Evolutionary conservation across 257 asterid species (phyloP).

Genomic region (Capsicum baccatum): DNA sequence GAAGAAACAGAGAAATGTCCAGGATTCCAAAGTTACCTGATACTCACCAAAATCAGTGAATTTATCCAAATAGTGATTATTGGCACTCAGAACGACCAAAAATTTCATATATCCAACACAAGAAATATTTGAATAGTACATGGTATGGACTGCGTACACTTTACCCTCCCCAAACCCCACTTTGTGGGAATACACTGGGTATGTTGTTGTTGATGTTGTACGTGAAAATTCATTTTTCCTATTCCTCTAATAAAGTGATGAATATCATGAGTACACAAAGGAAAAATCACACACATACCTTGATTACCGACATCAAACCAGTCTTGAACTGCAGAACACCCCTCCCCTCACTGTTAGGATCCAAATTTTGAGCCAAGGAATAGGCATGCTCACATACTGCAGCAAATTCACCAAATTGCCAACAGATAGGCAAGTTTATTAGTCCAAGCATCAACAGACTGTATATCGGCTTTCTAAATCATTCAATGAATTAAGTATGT

Average conservation of each 20-base stretch:
- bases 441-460: conserved; percentile 14
- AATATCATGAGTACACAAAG: conserved; percentile 19
- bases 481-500: background rate
- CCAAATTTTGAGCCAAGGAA: conserved; percentile 95
- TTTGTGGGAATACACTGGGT: too few species aligned
- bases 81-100: conserved; percentile 21
- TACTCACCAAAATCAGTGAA: background rate
- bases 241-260: conserved; percentile 19
- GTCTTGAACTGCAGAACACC: conserved; percentile 99
- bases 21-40: background rate
- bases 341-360: conserved; percentile 99
- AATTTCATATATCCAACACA: background rate
- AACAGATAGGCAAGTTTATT: conserved; percentile 6
- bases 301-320: conserved; percentile 96
- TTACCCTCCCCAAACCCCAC: too few species aligned
- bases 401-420: conserved; percentile 31
- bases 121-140: background rate
- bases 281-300: conserved; percentile 57
- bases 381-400: conserved; percentile 99
- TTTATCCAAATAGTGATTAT: conserved; percentile 5
- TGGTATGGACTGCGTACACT: too few species aligned
- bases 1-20: conserved; percentile 16
- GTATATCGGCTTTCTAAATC: conserved; percentile 19
- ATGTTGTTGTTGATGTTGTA: too few species aligned
- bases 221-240: conserved; percentile 12